A percentile compares a stretch with the other conserved stretches of the same genome.
Evolutionary conservation across 768 basidiomycete genomes (phyloP).

Genomic region (Suillus subaureus): DNA sequence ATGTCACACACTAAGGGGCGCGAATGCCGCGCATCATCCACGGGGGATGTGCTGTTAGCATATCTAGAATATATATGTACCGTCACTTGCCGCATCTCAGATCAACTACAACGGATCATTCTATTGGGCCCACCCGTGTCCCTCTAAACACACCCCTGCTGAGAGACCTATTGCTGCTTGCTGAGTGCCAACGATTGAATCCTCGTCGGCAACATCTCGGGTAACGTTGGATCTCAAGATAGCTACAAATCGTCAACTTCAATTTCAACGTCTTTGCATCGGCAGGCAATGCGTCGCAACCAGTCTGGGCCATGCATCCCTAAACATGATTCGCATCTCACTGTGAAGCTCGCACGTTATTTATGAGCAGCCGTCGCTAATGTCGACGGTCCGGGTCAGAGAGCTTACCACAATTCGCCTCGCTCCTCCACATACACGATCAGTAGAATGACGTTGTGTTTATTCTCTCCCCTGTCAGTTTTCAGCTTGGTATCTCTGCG

Average conservation of each 20-base stretch:
- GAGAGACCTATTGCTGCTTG: not conserved
- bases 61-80: constrained; percentile 7
- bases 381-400: not conserved
- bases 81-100: constrained; percentile 17
- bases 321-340: not conserved
- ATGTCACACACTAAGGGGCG: constrained; percentile 23
- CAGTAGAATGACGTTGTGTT: not conserved
- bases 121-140: not conserved
- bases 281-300: not conserved
- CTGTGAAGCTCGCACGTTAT: constrained; percentile 9
- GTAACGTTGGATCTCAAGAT: constrained; percentile 1
- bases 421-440: not conserved
- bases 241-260: not conserved
- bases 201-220: not conserved
- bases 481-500: constrained; percentile 23
- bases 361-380: constrained; percentile 1
- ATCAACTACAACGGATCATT: constrained; percentile 33
- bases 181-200: not conserved
- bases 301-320: not conserved
- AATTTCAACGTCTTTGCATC: constrained; percentile 1
- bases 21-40: constrained; percentile 17
- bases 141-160: not conserved
- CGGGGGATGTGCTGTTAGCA: constrained; percentile 14
- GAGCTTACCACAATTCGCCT: not conserved
- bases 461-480: constrained; percentile 8